A percentile compares a stretch with the other conserved stretches of the same genome.
Evolutionary conservation across 805 yeast genomes (phyloP).

Genomic region (Scheffersomyces spartinae): DNA sequence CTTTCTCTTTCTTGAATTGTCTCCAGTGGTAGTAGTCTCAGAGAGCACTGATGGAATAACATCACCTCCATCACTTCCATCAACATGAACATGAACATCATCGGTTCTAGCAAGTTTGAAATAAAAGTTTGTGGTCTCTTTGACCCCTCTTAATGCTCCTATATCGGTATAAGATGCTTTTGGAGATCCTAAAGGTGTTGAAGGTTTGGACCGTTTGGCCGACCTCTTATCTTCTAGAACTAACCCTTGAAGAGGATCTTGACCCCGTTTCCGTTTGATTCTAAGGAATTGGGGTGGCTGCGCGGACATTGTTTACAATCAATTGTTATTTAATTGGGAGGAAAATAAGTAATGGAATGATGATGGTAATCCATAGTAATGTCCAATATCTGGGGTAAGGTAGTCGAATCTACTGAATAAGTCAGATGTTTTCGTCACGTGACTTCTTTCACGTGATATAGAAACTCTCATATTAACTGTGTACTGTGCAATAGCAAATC

Average conservation of each 20-base stretch:
- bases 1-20: constrained; percentile 10
- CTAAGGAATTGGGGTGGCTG: constrained; percentile 56
- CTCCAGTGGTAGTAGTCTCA: constrained; percentile 8
- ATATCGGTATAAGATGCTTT: no score
- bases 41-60: constrained; percentile 14
- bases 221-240: constrained; percentile 28
- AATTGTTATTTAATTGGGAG: neutral
- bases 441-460: no score
- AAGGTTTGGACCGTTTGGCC: constrained; percentile 31
- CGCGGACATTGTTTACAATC: neutral
- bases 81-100: no score
- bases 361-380: no score
- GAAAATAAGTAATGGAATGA: no score
- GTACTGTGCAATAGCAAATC: no score
- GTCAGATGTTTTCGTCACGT: no score
- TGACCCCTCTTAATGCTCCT: no score
- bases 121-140: constrained; percentile 9
- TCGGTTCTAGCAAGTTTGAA: constrained; percentile 28
- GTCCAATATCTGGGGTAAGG: no score
- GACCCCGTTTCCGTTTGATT: constrained; percentile 76
- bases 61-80: no score
- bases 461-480: no score
- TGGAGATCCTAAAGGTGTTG: constrained; percentile 29
- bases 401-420: no score
- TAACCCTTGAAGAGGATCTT: constrained; percentile 82